Percentiles rank a stretch among this genome's conserved stretches.
Conservation (phyloP, 345 rosid species). For the Citrus inodora region DNA sequence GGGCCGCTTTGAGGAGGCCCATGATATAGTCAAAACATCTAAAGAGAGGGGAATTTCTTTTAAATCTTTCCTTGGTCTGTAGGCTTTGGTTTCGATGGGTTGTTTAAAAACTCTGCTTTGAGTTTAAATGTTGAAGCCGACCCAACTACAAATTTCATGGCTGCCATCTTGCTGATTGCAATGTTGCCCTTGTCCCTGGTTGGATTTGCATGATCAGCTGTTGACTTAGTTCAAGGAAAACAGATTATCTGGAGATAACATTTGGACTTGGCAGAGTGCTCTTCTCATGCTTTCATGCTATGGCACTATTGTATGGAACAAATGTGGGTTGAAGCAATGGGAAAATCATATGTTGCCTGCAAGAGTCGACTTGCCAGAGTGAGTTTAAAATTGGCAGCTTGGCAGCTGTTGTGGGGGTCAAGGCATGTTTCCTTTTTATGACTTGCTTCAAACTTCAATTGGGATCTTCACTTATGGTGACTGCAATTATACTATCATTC, state of each 20-base stretch:
- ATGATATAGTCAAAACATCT: constrained; percentile 20
- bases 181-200: background rate
- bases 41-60: constrained; percentile 18
- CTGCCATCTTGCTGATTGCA: constrained; percentile 2
- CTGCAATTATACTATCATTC: background rate
- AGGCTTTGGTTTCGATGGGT: constrained; percentile 6
- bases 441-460: background rate
- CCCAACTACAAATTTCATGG: background rate
- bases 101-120: constrained; percentile 2
- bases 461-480: background rate
- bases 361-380: background rate
- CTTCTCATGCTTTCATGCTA: background rate
- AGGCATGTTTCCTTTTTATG: background rate
- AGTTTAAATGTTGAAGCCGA: background rate
- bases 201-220: background rate
- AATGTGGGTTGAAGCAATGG: background rate
- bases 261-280: background rate
- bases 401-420: background rate
- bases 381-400: background rate
- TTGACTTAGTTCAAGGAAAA: background rate
- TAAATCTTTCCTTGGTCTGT: constrained; percentile 12
- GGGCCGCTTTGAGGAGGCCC: constrained; percentile 28
- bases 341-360: background rate
- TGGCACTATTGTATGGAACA: background rate
- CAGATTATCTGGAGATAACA: background rate